A percentile compares a stretch with the other conserved stretches of the same genome.
These are phyloP conservation scores for Phyllosticta capitalensis DNA, from an alignment of 2,329 filamentous ascomycete species.

Conservation along the genomic window DNA sequence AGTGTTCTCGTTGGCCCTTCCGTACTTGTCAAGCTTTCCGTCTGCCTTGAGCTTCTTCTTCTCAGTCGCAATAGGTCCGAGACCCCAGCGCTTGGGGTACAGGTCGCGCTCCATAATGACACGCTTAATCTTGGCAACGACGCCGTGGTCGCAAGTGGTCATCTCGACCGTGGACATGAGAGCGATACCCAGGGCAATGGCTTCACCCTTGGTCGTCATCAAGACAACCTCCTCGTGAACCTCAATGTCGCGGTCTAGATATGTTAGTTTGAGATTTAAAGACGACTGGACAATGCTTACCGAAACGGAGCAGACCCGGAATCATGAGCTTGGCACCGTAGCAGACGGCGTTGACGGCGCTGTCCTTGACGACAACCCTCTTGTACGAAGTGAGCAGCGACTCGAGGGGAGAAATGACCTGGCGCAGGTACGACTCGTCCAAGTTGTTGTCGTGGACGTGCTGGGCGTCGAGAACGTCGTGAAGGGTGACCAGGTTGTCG, in stretches of 20 bases:
- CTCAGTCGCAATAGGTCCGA: conserved; percentile 84
- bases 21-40: conserved; percentile 97
- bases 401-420: conserved; percentile 86
- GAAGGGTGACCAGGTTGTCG: conserved; percentile 81
- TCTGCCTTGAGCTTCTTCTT: conserved; percentile 99
- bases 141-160: conserved; percentile 91
- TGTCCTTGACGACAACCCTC: conserved; percentile 95
- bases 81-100: conserved; percentile 92
- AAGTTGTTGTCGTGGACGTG: conserved; percentile 93
- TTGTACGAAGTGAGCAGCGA: conserved; percentile 88
- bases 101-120: conserved; percentile 99
- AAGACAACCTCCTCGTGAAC: conserved; percentile 93
- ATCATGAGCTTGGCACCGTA: conserved; percentile 99
- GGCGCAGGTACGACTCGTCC: conserved; percentile 85
- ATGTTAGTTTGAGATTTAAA: conserved; percentile 13
- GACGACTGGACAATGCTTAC: conserved; percentile 39
- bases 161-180: conserved; percentile 98
- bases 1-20: conserved; percentile 82
- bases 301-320: conserved; percentile 85
- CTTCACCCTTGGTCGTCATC: conserved; percentile 99
- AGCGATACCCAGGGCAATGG: conserved; percentile 89
- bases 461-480: conserved; percentile 92
- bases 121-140: conserved; percentile 97
- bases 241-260: conserved; percentile 74
- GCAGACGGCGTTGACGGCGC: conserved; percentile 91